phyloP scores from a whole-genome alignment of 1,139 yeast species.

The Spathaspora sp. region DNA sequence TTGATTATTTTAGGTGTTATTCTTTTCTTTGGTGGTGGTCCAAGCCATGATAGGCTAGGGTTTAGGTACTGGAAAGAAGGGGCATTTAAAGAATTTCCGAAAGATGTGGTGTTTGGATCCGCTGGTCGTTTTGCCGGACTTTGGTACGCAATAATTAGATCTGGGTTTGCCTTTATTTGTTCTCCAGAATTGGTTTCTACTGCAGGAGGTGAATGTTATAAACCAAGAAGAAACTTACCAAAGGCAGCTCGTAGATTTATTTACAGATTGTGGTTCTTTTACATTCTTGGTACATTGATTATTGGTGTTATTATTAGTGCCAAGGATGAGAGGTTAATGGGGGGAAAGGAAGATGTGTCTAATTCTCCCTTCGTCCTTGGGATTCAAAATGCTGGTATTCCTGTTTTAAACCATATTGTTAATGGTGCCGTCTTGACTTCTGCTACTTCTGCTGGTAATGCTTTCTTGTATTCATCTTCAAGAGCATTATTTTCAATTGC shows the following conservation, averaged over 20 bases:
- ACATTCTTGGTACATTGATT: conserved; percentile 44
- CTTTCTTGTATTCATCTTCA: conserved; percentile 70
- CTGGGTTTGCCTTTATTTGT: conserved; percentile 41
- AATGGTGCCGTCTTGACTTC: conserved; percentile 69
- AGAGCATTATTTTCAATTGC: conserved; percentile 68
- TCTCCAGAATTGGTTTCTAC: conserved; percentile 39
- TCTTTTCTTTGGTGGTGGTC: conserved; percentile 52
- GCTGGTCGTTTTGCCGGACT: conserved; percentile 55
- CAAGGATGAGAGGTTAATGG: conserved; percentile 31
- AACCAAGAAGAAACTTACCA: conserved; percentile 45
- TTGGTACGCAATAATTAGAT: conserved; percentile 46
- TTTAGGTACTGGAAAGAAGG: conserved; percentile 66
- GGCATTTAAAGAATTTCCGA: conserved; percentile 25
- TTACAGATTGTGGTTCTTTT: conserved; percentile 49
- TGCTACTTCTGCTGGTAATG: conserved; percentile 71
- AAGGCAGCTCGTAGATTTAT: conserved; percentile 49
- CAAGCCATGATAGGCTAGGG: conserved; percentile 58
- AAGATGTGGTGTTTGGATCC: conserved; percentile 47
- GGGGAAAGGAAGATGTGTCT: conserved; percentile 38
- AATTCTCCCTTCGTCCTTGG: conserved; percentile 54
- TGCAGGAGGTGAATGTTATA: conserved; percentile 42
- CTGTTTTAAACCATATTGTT: conserved; percentile 60
- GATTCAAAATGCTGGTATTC: conserved; percentile 59
- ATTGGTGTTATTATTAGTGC: conserved; percentile 47
- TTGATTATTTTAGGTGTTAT: conserved; percentile 44